Conservation (phyloP, 2,329 filamentous ascomycete genomes). For the Phyllosticta citrichinensis region DNA sequence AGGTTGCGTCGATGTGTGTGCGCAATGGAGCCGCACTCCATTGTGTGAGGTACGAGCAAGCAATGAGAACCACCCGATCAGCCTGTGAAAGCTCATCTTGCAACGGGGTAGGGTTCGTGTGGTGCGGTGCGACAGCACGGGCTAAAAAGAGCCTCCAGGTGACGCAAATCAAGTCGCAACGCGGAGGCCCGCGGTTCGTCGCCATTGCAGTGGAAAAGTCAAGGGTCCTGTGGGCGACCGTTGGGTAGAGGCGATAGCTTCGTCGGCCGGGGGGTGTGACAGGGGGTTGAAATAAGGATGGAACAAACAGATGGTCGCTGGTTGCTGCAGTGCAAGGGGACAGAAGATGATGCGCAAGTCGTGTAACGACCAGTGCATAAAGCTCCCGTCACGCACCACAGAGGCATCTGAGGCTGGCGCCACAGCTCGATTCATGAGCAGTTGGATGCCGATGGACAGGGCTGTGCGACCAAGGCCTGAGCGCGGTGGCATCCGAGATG, state of each 20-base stretch:
- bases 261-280: conserved; percentile 3
- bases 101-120: neutral
- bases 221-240: neutral
- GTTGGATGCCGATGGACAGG: neutral
- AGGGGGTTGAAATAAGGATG: conserved; percentile 9
- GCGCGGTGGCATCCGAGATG: neutral
- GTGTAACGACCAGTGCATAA: neutral
- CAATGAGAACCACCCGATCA: neutral
- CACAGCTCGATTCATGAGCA: neutral
- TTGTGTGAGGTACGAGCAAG: neutral
- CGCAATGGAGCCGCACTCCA: neutral
- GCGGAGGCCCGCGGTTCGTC: neutral
- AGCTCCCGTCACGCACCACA: neutral
- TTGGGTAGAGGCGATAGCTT: neutral
- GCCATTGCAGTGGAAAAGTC: neutral
- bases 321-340: neutral
- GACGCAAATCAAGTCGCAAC: neutral
- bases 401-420: neutral
- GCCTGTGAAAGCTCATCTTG: neutral
- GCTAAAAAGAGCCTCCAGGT: neutral
- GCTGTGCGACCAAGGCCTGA: neutral
- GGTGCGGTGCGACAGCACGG: neutral
- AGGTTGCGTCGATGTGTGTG: neutral
- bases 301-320: conserved; percentile 1
- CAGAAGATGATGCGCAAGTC: neutral